Conservation (phyloP, 768 basidiomycete genomes). For the Pulveroboletus sp. region DNA sequence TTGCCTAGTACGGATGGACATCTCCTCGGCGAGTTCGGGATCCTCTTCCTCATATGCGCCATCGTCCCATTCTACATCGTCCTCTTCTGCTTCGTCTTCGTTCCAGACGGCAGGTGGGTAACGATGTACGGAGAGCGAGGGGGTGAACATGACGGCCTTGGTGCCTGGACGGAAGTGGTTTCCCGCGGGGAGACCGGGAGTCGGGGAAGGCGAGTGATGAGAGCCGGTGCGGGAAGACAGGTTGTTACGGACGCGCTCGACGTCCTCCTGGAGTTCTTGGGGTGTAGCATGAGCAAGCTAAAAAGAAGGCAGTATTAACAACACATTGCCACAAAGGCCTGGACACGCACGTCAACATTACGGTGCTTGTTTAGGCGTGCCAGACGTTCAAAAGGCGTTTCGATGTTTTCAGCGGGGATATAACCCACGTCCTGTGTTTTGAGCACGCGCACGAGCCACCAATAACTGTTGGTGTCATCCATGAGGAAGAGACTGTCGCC, state of each 20-base stretch:
- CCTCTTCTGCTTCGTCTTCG: conserved; percentile 64
- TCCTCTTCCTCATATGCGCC: conserved; percentile 71
- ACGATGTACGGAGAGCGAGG: conserved; percentile 59
- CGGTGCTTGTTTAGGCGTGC: conserved; percentile 95
- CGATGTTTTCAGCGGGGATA: conserved; percentile 98
- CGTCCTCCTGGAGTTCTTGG: conserved; percentile 53
- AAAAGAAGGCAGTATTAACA: background rate
- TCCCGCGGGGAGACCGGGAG: conserved; percentile 34
- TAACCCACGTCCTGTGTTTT: conserved; percentile 99
- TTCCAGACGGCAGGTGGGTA: conserved; percentile 83
- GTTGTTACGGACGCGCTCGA: conserved; percentile 52
- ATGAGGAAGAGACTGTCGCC: conserved; percentile 94
- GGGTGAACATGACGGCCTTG: conserved; percentile 67
- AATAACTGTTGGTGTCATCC: conserved; percentile 98
- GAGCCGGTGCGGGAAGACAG: conserved; percentile 45
- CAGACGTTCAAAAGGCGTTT: conserved; percentile 94
- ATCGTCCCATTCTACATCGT: conserved; percentile 53
- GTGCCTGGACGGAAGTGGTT: conserved; percentile 22
- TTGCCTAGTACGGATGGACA: conserved; percentile 40
- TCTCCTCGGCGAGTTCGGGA: conserved; percentile 52
- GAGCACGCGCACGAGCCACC: conserved; percentile 98
- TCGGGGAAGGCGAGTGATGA: conserved; percentile 46
- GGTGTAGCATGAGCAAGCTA: conserved; percentile 34
- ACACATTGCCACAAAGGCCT: background rate
- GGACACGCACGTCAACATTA: conserved; percentile 81